Evolutionary conservation across 2,329 filamentous ascomycete species (phyloP).

Genomic region (Spiromastix sp.): DNA sequence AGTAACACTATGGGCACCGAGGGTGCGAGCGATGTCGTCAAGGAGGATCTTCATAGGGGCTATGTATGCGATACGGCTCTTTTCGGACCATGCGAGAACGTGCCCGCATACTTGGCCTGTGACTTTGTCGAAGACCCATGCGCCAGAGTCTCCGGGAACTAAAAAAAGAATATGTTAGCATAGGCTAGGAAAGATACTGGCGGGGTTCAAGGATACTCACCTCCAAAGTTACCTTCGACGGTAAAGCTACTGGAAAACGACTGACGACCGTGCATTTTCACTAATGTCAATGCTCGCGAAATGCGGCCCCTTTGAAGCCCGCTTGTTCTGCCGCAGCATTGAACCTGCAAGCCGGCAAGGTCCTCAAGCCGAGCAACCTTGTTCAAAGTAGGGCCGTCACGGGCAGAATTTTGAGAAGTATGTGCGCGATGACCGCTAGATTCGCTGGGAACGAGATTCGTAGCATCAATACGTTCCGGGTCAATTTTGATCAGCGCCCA

Average conservation of each 20-base stretch:
- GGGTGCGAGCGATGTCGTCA: constrained; percentile 69
- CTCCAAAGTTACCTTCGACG: constrained; percentile 49
- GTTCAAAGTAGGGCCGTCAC: constrained; percentile 40
- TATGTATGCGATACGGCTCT: constrained; percentile 77
- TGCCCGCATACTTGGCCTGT: constrained; percentile 79
- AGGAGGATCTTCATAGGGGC: constrained; percentile 89
- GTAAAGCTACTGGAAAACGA: constrained; percentile 67
- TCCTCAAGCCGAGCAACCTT: constrained; percentile 42
- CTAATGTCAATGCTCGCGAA: constrained; percentile 64
- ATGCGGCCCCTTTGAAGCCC: constrained; percentile 73
- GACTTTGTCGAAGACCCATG: constrained; percentile 78
- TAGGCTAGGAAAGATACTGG: constrained; percentile 12
- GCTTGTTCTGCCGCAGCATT: constrained; percentile 79
- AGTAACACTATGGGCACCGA: constrained; percentile 59
- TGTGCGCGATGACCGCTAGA: constrained; percentile 14
- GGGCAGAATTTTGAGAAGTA: neutral
- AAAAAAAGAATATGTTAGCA: constrained; percentile 13
- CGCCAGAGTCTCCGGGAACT: constrained; percentile 82
- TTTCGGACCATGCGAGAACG: constrained; percentile 76
- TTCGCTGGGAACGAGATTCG: constrained; percentile 52
- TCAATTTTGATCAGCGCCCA: constrained; percentile 85
- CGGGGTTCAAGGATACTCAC: constrained; percentile 22
- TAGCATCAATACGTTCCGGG: constrained; percentile 56
- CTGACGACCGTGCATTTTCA: constrained; percentile 76
- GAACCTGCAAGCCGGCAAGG: constrained; percentile 67